These are phyloP conservation scores for Xanthoconium stramineum DNA, from an alignment of 768 basidiomycete species.

Conservation along the genomic window DNA sequence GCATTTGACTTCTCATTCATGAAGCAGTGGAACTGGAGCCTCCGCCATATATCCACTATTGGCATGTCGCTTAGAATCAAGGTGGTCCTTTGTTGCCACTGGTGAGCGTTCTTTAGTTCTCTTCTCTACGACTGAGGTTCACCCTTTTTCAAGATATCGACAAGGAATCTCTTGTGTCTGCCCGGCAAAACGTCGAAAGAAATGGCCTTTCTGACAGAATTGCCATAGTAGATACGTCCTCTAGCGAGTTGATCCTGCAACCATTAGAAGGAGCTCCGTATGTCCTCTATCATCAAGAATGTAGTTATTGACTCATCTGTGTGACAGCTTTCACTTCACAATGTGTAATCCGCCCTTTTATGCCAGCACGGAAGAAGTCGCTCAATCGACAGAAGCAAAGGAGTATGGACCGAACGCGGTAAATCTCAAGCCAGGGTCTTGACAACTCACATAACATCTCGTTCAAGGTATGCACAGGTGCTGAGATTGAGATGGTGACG, in stretches of 20 bases:
- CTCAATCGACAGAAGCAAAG: conserved; percentile 57
- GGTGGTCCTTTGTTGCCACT: conserved; percentile 66
- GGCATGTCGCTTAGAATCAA: conserved; percentile 47
- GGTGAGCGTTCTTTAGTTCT: conserved; percentile 38
- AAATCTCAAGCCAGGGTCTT: conserved; percentile 19
- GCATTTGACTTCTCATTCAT: not conserved
- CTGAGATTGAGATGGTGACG: conserved; percentile 85
- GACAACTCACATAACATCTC: not conserved
- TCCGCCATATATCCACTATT: conserved; percentile 88
- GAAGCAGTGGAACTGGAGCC: conserved; percentile 79
- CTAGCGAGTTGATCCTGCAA: conserved; percentile 43
- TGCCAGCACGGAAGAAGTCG: conserved; percentile 65
- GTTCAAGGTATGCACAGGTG: conserved; percentile 77
- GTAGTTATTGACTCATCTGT: not conserved
- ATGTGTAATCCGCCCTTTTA: conserved; percentile 99
- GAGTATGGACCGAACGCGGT: conserved; percentile 69
- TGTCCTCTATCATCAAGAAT: not conserved
- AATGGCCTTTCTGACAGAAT: conserved; percentile 60
- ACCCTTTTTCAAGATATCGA: conserved; percentile 61
- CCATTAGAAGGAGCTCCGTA: conserved; percentile 16
- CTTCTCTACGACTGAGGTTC: not conserved
- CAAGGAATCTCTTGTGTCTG: conserved; percentile 50
- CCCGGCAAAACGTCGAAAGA: conserved; percentile 50
- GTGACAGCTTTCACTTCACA: conserved; percentile 62
- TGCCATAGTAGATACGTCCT: conserved; percentile 37